These are phyloP conservation scores for Botrytis fabae DNA, from an alignment of 2,329 filamentous ascomycete genomes.

Conservation along the genomic window DNA sequence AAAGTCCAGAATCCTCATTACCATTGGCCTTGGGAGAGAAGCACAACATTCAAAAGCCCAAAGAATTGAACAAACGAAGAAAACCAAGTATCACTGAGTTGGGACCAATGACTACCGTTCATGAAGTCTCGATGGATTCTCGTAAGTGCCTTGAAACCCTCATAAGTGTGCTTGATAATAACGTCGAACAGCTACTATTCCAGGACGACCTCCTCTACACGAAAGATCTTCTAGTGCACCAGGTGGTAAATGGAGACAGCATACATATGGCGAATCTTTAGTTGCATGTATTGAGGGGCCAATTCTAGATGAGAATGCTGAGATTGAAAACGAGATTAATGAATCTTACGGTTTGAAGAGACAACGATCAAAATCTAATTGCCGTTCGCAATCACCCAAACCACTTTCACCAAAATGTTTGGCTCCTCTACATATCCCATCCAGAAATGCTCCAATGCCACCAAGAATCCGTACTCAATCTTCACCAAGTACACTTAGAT, in stretches of 20 bases:
- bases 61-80: slow-evolving; percentile 58
- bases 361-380: neutral
- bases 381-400: slow-evolving; percentile 33
- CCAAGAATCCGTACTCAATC: slow-evolving; percentile 28
- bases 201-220: slow-evolving; percentile 62
- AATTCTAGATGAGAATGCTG: slow-evolving; percentile 41
- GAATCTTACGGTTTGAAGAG: slow-evolving; percentile 11
- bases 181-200: slow-evolving; percentile 58
- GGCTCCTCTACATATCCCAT: slow-evolving; percentile 58
- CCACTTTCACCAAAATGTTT: slow-evolving; percentile 56
- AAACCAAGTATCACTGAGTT: slow-evolving; percentile 66
- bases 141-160: slow-evolving; percentile 51
- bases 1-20: slow-evolving; percentile 45
- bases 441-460: slow-evolving; percentile 26
- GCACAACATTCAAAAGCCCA: slow-evolving; percentile 51
- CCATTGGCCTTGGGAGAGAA: slow-evolving; percentile 42
- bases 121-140: slow-evolving; percentile 68
- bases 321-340: slow-evolving; percentile 30
- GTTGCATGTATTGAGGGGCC: slow-evolving; percentile 41
- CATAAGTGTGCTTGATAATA: slow-evolving; percentile 21
- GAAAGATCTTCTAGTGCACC: slow-evolving; percentile 66
- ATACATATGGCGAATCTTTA: slow-evolving; percentile 44
- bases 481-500: slow-evolving; percentile 46
- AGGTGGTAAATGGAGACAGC: slow-evolving; percentile 49
- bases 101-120: slow-evolving; percentile 68